Percentiles rank a stretch among this genome's conserved stretches.
Conservation (phyloP, 129 eudicot species). For the Silybum marianum region DNA sequence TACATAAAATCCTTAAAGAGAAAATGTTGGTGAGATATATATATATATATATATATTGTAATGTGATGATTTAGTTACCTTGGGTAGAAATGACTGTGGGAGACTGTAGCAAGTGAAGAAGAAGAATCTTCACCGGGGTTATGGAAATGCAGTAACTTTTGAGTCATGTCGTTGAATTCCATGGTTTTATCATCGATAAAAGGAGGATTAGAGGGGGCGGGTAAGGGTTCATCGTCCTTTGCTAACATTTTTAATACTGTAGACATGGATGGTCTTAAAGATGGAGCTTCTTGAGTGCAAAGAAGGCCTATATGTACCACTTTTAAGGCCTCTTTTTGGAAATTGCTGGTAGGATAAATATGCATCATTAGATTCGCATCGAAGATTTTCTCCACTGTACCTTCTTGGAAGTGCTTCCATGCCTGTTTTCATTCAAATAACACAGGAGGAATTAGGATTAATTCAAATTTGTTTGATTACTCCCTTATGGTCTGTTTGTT, state of each 20-base stretch:
- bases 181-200: constrained; percentile 66
- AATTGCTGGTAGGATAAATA: constrained; percentile 20
- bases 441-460: neutral
- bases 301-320: constrained; percentile 78
- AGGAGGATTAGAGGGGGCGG: constrained; percentile 74
- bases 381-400: constrained; percentile 58
- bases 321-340: constrained; percentile 42
- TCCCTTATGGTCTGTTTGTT: too few relatives aligned
- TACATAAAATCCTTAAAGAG: neutral
- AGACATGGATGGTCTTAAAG: constrained; percentile 75
- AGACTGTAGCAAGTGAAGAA: constrained; percentile 57
- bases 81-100: constrained; percentile 62
- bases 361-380: constrained; percentile 68
- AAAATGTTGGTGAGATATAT: neutral
- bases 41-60: neutral
- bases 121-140: constrained; percentile 25
- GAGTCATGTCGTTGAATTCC: constrained; percentile 51
- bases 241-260: constrained; percentile 57
- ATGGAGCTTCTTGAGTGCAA: constrained; percentile 74
- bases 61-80: constrained; percentile 33
- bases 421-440: constrained; percentile 46
- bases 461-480: neutral
- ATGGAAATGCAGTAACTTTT: constrained; percentile 23
- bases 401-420: constrained; percentile 78
- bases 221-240: constrained; percentile 54